Base-by-base conservation (phyloP, 192 early-diverging fungal genomes). In the Rhizophlyctis rosea region DNA sequence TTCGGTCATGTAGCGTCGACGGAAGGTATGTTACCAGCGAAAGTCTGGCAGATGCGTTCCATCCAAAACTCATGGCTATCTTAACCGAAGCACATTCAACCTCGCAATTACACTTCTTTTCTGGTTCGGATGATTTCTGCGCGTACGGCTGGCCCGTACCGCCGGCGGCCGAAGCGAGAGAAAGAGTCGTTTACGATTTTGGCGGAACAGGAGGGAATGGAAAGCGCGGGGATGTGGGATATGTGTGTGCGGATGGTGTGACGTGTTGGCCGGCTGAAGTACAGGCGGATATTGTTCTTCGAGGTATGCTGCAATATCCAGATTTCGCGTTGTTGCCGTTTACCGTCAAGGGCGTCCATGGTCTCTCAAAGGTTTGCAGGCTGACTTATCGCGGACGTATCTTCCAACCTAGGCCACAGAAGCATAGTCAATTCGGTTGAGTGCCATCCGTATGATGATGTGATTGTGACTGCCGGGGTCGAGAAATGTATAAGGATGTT, bases 121-220 rank as follows among this genome's bases (percentile, higher is more conserved):
- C n/a, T n/a, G 61, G 61, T 13, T 57, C 52, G 23, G 61, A 63
- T 28, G 61, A 63, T 32, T 63, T 56, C 51, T 51, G 61, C 16
- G 61, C 30, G 18, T 63, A 63, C 33, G 61, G 18, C 14, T 63
- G 61, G 61, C 23, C 21, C 2, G 31, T 63, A 16, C 61, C 61
- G 21, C 34, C 50, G 18, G 61, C 16, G 24, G 23, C 18, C 13
- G 59, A 61, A 3, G 24, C 52, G 49, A 30, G 18, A 23, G 47
- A 48, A 48, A 23, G 47, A 23, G 47, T 18, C 47, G 23, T n/a
- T 23, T 18, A 48, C 18, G 47, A n/a, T 48, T 18, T 48, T 23
- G 18, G 23, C 1, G 47, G 18, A 1, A n/a, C 47, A 30, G 52
- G 18, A 25, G 52, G 29, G 24, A 54, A 54, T 44, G 39, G 18